These are phyloP conservation scores for Saposhnikovia divaricata DNA, from an alignment of 129 eudicot species.

Conservation along the genomic window DNA sequence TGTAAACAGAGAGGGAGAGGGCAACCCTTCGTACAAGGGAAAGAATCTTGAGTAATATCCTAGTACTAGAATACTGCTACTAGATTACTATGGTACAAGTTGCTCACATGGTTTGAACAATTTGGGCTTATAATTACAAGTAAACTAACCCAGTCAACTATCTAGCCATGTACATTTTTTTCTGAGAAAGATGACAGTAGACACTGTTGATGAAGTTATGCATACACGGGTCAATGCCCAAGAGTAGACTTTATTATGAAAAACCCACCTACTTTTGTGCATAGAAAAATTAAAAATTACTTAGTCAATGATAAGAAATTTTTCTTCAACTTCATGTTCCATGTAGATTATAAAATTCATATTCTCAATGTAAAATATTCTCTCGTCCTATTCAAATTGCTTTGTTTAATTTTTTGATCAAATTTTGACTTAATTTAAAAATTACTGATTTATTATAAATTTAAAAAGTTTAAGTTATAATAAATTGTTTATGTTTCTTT, in stretches of 20 bases:
- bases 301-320: too few species aligned
- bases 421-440: too few species aligned
- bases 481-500: too few species aligned
- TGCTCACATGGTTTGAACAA: neutral
- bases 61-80: neutral
- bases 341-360: too few species aligned
- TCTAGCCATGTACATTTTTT: neutral
- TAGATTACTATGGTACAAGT: neutral
- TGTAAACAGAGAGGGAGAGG: neutral
- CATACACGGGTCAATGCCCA: neutral
- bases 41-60: neutral
- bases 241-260: neutral
- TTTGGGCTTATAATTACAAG: neutral
- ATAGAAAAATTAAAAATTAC: too few species aligned
- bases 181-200: neutral
- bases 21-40: neutral
- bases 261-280: neutral
- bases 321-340: too few species aligned
- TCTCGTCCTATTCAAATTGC: too few species aligned
- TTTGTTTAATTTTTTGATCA: too few species aligned
- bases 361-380: too few species aligned
- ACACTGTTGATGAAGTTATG: neutral
- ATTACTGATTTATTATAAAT: too few species aligned
- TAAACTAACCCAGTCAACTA: neutral
- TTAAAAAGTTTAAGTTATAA: too few species aligned